A percentile compares a stretch with the other conserved stretches of the same genome.
Conservation (phyloP, 371 early-diverging fungal species). For the Mucor ambiguus region DNA sequence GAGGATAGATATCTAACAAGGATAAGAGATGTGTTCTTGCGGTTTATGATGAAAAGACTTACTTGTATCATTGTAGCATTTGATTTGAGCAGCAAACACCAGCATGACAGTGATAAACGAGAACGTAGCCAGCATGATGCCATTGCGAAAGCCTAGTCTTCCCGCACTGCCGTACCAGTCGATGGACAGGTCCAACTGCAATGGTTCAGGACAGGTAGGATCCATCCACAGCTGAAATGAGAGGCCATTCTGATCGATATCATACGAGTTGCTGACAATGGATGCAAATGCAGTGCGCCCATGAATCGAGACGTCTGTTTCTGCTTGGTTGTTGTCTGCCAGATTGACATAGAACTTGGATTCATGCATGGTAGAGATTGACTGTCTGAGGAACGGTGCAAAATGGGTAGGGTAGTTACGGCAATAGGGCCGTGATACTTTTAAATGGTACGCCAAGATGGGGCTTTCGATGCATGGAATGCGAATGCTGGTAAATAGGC, state of each 20-base stretch:
- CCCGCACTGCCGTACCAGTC: conserved; percentile 80
- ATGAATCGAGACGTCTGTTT: conserved; percentile 69
- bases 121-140: conserved; percentile 70
- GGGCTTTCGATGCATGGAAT: conserved; percentile 65
- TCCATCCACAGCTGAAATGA: conserved; percentile 75
- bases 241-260: conserved; percentile 53
- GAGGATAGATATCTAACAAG: conserved; percentile 47
- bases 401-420: conserved; percentile 39
- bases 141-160: conserved; percentile 71
- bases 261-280: conserved; percentile 31
- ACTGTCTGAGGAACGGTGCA: conserved; percentile 66
- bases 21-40: neutral
- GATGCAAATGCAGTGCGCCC: conserved; percentile 69
- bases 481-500: conserved; percentile 54
- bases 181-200: conserved; percentile 57
- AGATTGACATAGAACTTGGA: conserved; percentile 68
- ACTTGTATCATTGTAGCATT: conserved; percentile 58
- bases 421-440: conserved; percentile 52
- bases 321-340: conserved; percentile 28
- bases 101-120: conserved; percentile 68
- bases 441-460: conserved; percentile 61
- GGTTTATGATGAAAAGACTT: neutral
- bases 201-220: conserved; percentile 54
- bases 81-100: conserved; percentile 64
- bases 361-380: conserved; percentile 73